Evolutionary conservation across 805 yeast genomes (phyloP), one percentile per base, ranked within the genome.

Genomic region (Saturnispora dispora): DNA sequence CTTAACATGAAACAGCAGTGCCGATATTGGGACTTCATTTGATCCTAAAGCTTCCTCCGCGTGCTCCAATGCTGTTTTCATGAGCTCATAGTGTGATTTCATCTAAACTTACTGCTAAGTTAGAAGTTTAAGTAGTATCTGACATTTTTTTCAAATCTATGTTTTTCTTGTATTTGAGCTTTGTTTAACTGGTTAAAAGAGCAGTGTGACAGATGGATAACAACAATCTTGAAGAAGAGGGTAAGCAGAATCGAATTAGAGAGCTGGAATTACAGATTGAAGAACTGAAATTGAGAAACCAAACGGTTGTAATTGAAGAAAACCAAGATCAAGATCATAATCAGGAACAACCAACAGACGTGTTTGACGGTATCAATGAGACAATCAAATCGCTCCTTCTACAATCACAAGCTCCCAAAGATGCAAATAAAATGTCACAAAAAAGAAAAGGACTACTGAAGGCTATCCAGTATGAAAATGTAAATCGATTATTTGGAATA

Each of bases 1-100:
- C 28, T 10, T 11, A 32, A 74, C 53, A 58, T 66, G 57, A 3
- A 77, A 89, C 59, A 84, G 80, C 1, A 88, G 74, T 59, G 95
- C 85, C 1, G 93, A 89, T 1, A 88, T 95, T 0, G 96, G 96
- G 0, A 88, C 90, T 60, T 88, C 96, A 41, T 77, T 78, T n/a
- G 68, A 68, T 42, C 70, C 70, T 22, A 88, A 69, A 0, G 96
- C 93, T 37, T 73, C 65, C 55, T 76, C 75, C 0, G 91, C 95
- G 41, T 79, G 72, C 33, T 71, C 64, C 15, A 79, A 60, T 3
- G 87, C 83, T 18, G 65, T 57, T 35, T 70, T 63, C 87, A 81
- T 82, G 57, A 68, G 71, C 58, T 62, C 47, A 54, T 68, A 70
- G 46, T 62, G 66, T 6, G 20, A 45, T 17, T 35, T 22, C 25